A percentile compares a stretch with the other conserved stretches of the same genome.
phyloP scores from a whole-genome alignment of 2,329 filamentous ascomycete genomes.

The Talaromyces albobiverticillius region DNA sequence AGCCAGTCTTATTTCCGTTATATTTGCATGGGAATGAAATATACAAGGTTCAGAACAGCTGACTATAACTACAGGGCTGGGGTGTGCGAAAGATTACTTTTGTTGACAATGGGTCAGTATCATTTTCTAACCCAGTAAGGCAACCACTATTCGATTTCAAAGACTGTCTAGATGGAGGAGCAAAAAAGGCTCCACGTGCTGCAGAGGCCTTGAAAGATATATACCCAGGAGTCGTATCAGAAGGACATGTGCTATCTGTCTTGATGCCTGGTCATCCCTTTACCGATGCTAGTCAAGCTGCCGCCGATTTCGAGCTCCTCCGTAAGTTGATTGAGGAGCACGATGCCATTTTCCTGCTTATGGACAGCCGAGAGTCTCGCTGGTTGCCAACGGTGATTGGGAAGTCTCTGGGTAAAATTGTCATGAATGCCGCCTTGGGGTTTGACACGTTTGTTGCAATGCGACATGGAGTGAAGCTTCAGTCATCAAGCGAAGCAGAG shows the following conservation, averaged over 20 bases:
- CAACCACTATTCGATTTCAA: slow-evolving; percentile 89
- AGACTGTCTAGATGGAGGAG: slow-evolving; percentile 83
- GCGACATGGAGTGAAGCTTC: slow-evolving; percentile 75
- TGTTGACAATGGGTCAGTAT: slow-evolving; percentile 88
- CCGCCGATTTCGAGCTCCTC: slow-evolving; percentile 71
- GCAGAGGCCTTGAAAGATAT: slow-evolving; percentile 79
- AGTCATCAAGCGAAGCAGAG: slow-evolving; percentile 58
- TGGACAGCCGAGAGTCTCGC: slow-evolving; percentile 91
- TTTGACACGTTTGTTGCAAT: slow-evolving; percentile 98
- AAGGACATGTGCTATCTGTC: slow-evolving; percentile 78
- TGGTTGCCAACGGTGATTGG: slow-evolving; percentile 97
- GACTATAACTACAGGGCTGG: slow-evolving; percentile 62
- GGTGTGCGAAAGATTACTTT: slow-evolving; percentile 94
- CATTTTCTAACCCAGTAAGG: slow-evolving; percentile 92
- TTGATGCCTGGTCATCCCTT: slow-evolving; percentile 96
- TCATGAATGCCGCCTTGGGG: slow-evolving; percentile 92
- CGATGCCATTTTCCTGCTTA: slow-evolving; percentile 91
- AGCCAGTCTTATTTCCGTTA: slow-evolving; percentile 15
- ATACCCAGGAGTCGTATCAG: slow-evolving; percentile 82
- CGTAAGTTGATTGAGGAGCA: slow-evolving; percentile 75
- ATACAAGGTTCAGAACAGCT: slow-evolving; percentile 9
- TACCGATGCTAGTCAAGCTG: slow-evolving; percentile 66
- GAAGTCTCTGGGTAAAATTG: slow-evolving; percentile 87
- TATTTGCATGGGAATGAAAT: too few relatives aligned
- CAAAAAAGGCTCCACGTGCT: slow-evolving; percentile 76